Percentiles rank a stretch among this genome's conserved stretches.
Conservation (phyloP, 345 rosid species). For the Syzygium oleosum region DNA sequence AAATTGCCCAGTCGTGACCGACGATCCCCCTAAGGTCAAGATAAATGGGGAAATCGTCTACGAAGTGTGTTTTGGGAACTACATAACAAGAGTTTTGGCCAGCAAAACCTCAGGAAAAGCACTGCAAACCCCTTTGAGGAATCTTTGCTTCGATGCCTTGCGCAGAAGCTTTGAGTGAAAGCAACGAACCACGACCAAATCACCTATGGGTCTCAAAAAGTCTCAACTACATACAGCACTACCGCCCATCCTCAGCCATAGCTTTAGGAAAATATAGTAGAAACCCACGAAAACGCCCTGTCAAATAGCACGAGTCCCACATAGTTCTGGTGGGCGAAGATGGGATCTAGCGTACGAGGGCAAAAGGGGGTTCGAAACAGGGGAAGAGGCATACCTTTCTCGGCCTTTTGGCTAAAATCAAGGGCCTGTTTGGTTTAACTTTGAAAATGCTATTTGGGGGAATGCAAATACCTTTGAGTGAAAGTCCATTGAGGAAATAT, state of each 20-base stretch:
- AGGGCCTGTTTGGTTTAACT: too few relatives aligned
- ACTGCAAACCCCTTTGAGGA: not conserved
- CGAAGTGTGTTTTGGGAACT: not conserved
- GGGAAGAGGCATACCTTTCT: constrained; percentile 24
- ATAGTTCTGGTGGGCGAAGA: not conserved
- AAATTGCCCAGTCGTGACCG: not conserved
- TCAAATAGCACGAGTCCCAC: not conserved
- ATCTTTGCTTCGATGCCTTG: not conserved
- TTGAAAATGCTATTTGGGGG: too few relatives aligned
- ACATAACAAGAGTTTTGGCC: not conserved
- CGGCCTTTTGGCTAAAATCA: constrained; percentile 62
- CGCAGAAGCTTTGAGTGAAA: not conserved
- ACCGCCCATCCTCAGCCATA: not conserved
- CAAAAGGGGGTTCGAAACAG: not conserved
- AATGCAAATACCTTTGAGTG: too few relatives aligned
- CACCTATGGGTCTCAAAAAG: not conserved
- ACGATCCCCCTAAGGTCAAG: not conserved
- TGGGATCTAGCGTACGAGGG: not conserved
- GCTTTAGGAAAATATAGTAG: not conserved
- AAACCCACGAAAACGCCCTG: not conserved
- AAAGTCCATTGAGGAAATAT: too few relatives aligned
- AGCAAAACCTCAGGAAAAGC: not conserved
- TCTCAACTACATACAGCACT: not conserved
- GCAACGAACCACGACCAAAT: not conserved
- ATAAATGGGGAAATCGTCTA: not conserved